Evolutionary conservation across 441 rosid genomes (phyloP).

Genomic region (Aquilaria agallochum): DNA sequence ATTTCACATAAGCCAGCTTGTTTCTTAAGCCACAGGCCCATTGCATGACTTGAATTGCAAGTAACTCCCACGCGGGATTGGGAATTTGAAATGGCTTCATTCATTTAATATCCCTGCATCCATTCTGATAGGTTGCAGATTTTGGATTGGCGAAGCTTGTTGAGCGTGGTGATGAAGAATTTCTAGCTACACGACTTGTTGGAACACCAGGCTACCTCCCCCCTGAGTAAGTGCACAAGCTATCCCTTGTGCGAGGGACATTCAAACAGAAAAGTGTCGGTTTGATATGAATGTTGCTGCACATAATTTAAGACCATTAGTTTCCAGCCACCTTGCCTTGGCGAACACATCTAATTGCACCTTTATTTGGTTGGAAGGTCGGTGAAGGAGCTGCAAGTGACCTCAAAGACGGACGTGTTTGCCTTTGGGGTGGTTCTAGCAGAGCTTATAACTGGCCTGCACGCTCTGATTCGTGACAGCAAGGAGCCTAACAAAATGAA

Average conservation of each 20-base stretch:
- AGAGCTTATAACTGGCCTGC: constrained; percentile 64
- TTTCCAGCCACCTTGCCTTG: too few relatives aligned
- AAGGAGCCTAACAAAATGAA: constrained; percentile 44
- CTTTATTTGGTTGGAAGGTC: constrained; percentile 26
- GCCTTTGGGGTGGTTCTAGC: constrained; percentile 65
- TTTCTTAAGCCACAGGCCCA: too few relatives aligned
- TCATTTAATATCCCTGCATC: too few relatives aligned
- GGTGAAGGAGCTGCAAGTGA: constrained; percentile 66
- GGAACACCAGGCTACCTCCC: constrained; percentile 77
- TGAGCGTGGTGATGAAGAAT: constrained; percentile 49
- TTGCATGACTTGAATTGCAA: too few relatives aligned
- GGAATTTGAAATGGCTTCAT: too few relatives aligned
- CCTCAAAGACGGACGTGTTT: constrained; percentile 58
- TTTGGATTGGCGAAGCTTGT: constrained; percentile 70
- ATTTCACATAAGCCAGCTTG: too few relatives aligned
- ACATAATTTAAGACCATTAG: too few relatives aligned
- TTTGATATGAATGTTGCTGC: too few relatives aligned
- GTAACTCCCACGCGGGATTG: too few relatives aligned
- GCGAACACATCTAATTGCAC: too few relatives aligned
- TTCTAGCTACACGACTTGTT: constrained; percentile 53
- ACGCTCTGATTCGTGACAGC: constrained; percentile 49
- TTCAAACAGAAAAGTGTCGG: not conserved
- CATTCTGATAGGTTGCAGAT: constrained; percentile 45
- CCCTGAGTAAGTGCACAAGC: constrained; percentile 40
- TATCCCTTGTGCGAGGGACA: not conserved